Evolutionary conservation across 2,329 filamentous ascomycete species (phyloP).

Genomic region (Talaromyces pinophilus): DNA sequence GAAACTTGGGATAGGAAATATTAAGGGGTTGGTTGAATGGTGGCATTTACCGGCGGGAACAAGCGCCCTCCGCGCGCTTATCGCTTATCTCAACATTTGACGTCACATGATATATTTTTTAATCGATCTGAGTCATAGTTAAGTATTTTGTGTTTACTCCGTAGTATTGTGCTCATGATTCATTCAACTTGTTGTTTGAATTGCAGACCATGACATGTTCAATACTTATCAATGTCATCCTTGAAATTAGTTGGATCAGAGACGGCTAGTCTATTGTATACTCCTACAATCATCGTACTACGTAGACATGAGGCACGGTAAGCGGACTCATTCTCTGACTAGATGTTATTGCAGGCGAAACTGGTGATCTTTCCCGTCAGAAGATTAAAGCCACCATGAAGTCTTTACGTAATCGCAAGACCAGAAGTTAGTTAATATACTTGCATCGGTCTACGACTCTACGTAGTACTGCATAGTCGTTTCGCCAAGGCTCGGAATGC

Average conservation of each 20-base stretch:
- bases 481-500: background rate
- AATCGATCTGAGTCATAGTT: background rate
- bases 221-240: background rate
- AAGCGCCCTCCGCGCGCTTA: slow-evolving; percentile 41
- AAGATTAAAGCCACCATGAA: background rate
- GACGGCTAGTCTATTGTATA: background rate
- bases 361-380: background rate
- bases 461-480: background rate
- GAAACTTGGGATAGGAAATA: slow-evolving; percentile 3
- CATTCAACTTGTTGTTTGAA: background rate
- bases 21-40: slow-evolving; percentile 12
- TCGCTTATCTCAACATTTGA: slow-evolving; percentile 11
- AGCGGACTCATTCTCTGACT: background rate
- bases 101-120: slow-evolving; percentile 9
- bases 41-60: slow-evolving; percentile 28
- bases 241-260: background rate
- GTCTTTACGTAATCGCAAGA: background rate
- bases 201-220: background rate
- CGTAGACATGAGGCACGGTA: background rate
- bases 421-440: background rate
- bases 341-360: background rate
- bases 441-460: background rate
- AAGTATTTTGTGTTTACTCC: background rate
- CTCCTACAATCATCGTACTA: background rate
- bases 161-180: background rate